Conservation (phyloP, 2,329 filamentous ascomycete species). For the Aspergillus sclerotialis region DNA sequence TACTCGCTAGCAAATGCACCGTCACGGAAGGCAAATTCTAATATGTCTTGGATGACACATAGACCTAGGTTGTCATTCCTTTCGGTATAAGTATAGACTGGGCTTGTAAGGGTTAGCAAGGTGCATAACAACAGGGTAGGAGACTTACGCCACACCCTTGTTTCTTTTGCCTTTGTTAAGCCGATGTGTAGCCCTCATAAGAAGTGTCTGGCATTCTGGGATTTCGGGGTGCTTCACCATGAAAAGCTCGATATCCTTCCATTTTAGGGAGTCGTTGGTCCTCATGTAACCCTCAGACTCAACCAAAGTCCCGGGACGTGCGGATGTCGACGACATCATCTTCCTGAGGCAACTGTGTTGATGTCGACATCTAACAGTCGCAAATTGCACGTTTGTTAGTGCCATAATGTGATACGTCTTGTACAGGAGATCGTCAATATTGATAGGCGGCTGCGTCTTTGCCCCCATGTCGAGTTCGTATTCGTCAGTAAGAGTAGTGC, state of each 20-base stretch:
- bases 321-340: constrained; percentile 13
- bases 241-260: constrained; percentile 17
- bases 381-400: constrained; percentile 7
- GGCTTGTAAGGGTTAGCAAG: constrained; percentile 12
- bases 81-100: constrained; percentile 11
- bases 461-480: constrained; percentile 9
- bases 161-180: constrained; percentile 17
- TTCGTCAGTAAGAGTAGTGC: constrained; percentile 8
- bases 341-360: constrained; percentile 12
- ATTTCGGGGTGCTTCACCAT: constrained; percentile 16
- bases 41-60: constrained; percentile 15
- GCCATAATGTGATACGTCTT: constrained; percentile 11
- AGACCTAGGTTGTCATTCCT: constrained; percentile 12
- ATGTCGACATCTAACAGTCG: constrained; percentile 7
- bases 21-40: constrained; percentile 17
- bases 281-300: constrained; percentile 10
- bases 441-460: constrained; percentile 8
- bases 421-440: constrained; percentile 10
- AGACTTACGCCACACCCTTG: constrained; percentile 11
- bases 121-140: not conserved
- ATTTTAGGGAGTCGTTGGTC: constrained; percentile 14
- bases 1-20: constrained; percentile 13
- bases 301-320: constrained; percentile 11
- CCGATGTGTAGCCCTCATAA: constrained; percentile 12
- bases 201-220: constrained; percentile 11